These are phyloP conservation scores for Fagus crenata DNA, from an alignment of 306 rosid genomes.

Conservation along the genomic window DNA sequence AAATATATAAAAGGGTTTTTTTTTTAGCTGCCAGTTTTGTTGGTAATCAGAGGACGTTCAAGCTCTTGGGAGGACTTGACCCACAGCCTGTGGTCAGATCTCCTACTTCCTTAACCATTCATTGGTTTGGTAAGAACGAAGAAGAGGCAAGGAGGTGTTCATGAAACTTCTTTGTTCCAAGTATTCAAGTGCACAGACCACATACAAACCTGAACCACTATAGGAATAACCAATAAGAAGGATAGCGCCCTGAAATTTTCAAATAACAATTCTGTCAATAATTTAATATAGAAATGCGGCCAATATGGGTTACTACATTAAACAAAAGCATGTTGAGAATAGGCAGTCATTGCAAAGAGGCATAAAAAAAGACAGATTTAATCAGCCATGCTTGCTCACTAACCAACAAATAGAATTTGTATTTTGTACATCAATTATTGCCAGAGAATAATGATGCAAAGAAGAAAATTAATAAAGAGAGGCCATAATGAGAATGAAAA, in stretches of 20 bases:
- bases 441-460: neutral
- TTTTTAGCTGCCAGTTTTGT: neutral
- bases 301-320: constrained; percentile 1
- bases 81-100: neutral
- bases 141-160: neutral
- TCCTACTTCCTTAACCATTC: neutral
- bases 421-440: neutral
- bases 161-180: constrained; percentile 12
- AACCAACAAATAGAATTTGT: neutral
- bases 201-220: constrained; percentile 74
- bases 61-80: constrained; percentile 8
- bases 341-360: neutral
- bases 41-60: constrained; percentile 10
- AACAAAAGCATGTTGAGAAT: constrained; percentile 4
- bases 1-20: no score
- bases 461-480: neutral
- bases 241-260: constrained; percentile 71
- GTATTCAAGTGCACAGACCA: constrained; percentile 26
- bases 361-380: neutral
- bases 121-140: constrained; percentile 4
- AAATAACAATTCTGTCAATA: constrained; percentile 28
- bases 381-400: neutral
- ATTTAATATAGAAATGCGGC: constrained; percentile 13
- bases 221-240: constrained; percentile 74
- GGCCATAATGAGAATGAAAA: constrained; percentile 17